Percentiles rank a stretch among this genome's conserved stretches.
Evolutionary conservation across 2,329 filamentous ascomycete species (phyloP).

Genomic region (Seiridium cupressi): DNA sequence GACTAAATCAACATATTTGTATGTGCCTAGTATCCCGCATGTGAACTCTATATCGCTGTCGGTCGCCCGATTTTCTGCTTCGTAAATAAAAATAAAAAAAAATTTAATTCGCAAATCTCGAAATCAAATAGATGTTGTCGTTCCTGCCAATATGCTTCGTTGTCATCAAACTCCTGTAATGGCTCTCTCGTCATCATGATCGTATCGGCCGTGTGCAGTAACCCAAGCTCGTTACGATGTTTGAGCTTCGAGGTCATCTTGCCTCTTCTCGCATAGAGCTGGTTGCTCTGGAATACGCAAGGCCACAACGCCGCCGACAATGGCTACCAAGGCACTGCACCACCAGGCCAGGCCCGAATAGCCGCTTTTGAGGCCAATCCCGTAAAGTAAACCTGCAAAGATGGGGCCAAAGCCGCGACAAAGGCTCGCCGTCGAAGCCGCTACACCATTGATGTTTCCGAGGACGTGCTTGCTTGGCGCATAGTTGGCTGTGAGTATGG

Average conservation of each 20-base stretch:
- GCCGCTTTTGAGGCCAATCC: conserved; percentile 73
- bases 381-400: conserved; percentile 81
- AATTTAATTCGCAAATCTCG: not conserved
- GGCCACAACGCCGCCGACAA: conserved; percentile 72
- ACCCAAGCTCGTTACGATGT: not conserved
- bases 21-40: not conserved
- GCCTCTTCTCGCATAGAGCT: conserved; percentile 38
- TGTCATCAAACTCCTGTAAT: not conserved
- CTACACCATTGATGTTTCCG: conserved; percentile 89
- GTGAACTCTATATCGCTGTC: not conserved
- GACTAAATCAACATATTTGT: not conserved
- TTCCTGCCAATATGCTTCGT: not conserved
- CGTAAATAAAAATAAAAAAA: not conserved
- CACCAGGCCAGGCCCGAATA: conserved; percentile 94
- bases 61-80: not conserved
- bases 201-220: not conserved
- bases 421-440: conserved; percentile 85
- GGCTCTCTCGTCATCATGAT: not conserved
- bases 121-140: not conserved
- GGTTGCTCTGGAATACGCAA: conserved; percentile 70
- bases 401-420: conserved; percentile 87
- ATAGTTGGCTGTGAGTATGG: conserved; percentile 85
- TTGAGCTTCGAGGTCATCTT: conserved; percentile 9
- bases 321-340: conserved; percentile 75
- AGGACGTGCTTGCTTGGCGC: conserved; percentile 81